Evolutionary conservation across 768 basidiomycete genomes (phyloP).

Genomic region (Rossbeevera mucosa): DNA sequence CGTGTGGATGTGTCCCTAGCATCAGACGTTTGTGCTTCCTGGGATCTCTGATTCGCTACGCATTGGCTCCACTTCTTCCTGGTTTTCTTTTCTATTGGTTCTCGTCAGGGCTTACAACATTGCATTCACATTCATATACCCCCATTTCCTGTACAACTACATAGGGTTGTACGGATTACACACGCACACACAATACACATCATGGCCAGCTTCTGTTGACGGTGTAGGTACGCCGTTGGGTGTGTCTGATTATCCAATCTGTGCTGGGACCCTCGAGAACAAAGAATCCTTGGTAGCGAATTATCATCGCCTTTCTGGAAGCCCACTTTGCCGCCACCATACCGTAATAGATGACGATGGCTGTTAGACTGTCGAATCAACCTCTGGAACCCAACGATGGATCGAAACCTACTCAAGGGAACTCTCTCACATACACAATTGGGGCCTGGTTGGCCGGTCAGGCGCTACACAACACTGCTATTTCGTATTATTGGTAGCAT

Average conservation of each 20-base stretch:
- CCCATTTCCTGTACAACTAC: background rate
- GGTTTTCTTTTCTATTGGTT: background rate
- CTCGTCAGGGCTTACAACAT: background rate
- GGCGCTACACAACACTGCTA: too few species aligned
- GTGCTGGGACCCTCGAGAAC: background rate
- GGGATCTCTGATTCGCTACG: slow-evolving; percentile 18
- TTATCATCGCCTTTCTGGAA: background rate
- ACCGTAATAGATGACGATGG: background rate
- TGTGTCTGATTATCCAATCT: background rate
- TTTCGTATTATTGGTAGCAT: too few species aligned
- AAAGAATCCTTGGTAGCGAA: background rate
- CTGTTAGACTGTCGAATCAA: background rate
- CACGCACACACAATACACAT: background rate
- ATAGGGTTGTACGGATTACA: background rate
- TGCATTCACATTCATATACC: background rate
- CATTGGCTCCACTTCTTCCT: background rate
- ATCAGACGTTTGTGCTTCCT: slow-evolving; percentile 15
- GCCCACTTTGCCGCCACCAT: background rate
- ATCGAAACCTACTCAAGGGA: background rate
- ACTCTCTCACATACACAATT: background rate
- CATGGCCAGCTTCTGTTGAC: background rate
- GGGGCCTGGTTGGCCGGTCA: too few species aligned
- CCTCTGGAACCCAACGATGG: background rate
- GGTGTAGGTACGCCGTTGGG: background rate
- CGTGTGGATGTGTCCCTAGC: slow-evolving; percentile 17